Conservation (phyloP, 257 asterid species). For the Solanum tarijense region DNA sequence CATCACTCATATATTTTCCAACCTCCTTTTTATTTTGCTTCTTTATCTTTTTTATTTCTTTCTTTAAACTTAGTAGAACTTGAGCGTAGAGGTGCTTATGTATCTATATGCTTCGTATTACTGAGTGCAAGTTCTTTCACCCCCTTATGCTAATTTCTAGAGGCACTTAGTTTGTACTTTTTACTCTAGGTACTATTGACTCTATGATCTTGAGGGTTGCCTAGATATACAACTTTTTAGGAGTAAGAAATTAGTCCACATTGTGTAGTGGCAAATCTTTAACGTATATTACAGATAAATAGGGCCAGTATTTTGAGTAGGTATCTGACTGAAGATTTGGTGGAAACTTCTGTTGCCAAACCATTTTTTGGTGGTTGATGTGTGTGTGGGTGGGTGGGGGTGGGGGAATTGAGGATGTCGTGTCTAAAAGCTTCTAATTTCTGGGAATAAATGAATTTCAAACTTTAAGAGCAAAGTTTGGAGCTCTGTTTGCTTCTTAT, state of each 20-base stretch:
- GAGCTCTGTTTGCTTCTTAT: background rate
- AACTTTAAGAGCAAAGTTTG: background rate
- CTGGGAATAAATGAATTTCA: background rate
- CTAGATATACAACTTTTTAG: background rate
- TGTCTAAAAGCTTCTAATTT: background rate
- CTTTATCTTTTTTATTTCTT: background rate
- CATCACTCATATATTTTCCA: background rate
- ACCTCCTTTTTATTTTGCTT: background rate
- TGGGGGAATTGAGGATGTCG: background rate
- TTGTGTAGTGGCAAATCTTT: background rate
- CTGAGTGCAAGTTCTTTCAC: background rate
- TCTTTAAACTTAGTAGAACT: background rate
- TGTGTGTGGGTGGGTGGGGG: background rate
- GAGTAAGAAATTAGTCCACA: background rate
- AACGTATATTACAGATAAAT: background rate
- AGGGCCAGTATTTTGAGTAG: background rate
- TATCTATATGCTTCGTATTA: background rate
- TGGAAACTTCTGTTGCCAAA: background rate
- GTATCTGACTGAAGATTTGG: background rate
- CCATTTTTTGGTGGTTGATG: background rate
- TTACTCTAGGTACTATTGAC: background rate
- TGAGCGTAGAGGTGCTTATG: background rate
- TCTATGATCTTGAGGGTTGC: background rate
- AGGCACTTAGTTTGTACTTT: background rate
- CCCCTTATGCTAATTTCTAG: background rate